Conservation (phyloP, 495 filamentous ascomycete genomes). For the Hyaloscypha finlandica region DNA sequence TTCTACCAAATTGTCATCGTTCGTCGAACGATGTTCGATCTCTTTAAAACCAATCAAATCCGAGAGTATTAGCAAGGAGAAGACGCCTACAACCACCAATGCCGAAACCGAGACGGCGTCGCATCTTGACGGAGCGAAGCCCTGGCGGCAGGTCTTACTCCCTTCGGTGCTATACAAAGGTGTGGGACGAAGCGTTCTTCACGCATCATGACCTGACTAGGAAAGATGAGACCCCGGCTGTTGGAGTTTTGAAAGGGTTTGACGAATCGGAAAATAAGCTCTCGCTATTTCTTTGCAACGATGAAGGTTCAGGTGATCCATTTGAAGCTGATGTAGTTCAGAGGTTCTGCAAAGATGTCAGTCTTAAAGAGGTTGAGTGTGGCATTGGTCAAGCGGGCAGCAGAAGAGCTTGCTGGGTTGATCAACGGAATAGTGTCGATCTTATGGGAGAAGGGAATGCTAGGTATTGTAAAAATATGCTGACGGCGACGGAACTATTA, state of each 20-base stretch:
- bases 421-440: constrained; percentile 6
- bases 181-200: background rate
- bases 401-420: constrained; percentile 11
- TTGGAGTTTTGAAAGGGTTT: background rate
- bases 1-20: background rate
- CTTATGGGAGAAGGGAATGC: constrained; percentile 2
- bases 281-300: background rate
- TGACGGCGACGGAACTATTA: constrained; percentile 14
- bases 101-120: background rate
- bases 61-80: background rate
- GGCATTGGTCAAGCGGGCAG: constrained; percentile 10
- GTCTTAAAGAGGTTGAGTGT: constrained; percentile 4
- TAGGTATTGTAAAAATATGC: constrained; percentile 7
- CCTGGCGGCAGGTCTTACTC: constrained; percentile 1
- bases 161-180: constrained; percentile 7
- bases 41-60: background rate
- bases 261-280: constrained; percentile 1
- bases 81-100: constrained; percentile 6
- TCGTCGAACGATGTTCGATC: too few species aligned
- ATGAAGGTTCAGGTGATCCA: constrained; percentile 1
- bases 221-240: constrained; percentile 7
- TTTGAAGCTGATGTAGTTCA: constrained; percentile 7
- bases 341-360: constrained; percentile 12
- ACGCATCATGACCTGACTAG: constrained; percentile 6
- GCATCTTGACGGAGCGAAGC: background rate